Conservation (phyloP, 1,139 yeast genomes). For the Pichia sp. region DNA sequence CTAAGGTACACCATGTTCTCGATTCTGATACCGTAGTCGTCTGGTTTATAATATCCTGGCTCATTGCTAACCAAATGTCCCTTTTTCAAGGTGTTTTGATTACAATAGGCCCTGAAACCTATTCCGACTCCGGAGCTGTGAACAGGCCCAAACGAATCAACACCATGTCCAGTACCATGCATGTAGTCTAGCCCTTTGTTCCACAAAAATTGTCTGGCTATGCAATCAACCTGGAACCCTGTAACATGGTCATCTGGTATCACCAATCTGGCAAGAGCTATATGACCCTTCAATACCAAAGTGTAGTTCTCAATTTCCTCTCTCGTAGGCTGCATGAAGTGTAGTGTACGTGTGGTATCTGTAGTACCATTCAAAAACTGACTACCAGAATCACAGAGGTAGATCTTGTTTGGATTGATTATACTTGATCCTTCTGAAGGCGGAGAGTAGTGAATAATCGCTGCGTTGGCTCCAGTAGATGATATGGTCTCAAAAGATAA, state of each 20-base stretch:
- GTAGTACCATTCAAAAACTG: constrained; percentile 96
- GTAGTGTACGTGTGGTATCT: constrained; percentile 90
- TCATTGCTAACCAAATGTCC: constrained; percentile 90
- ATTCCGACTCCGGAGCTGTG: constrained; percentile 97
- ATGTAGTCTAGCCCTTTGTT: constrained; percentile 80
- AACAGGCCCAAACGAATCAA: constrained; percentile 86
- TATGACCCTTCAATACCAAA: constrained; percentile 84
- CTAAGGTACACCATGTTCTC: constrained; percentile 73
- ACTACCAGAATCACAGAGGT: constrained; percentile 88
- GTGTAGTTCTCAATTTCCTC: constrained; percentile 79
- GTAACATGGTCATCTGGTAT: constrained; percentile 81
- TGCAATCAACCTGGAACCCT: constrained; percentile 76
- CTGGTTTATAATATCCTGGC: constrained; percentile 94
- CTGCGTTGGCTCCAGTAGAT: constrained; percentile 90
- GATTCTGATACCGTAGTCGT: constrained; percentile 87
- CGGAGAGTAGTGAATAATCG: constrained; percentile 91
- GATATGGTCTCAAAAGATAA: constrained; percentile 90
- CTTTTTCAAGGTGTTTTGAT: constrained; percentile 44
- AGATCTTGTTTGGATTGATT: constrained; percentile 73
- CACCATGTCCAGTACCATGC: constrained; percentile 98
- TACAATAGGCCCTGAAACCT: constrained; percentile 53
- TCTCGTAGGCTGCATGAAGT: constrained; percentile 63
- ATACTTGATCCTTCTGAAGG: constrained; percentile 51
- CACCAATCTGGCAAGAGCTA: constrained; percentile 68
- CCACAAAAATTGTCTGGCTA: constrained; percentile 93